Evolutionary conservation across 1,284 basidiomycete species (phyloP).

Genomic region (Microbotryomycetes sp.): DNA sequence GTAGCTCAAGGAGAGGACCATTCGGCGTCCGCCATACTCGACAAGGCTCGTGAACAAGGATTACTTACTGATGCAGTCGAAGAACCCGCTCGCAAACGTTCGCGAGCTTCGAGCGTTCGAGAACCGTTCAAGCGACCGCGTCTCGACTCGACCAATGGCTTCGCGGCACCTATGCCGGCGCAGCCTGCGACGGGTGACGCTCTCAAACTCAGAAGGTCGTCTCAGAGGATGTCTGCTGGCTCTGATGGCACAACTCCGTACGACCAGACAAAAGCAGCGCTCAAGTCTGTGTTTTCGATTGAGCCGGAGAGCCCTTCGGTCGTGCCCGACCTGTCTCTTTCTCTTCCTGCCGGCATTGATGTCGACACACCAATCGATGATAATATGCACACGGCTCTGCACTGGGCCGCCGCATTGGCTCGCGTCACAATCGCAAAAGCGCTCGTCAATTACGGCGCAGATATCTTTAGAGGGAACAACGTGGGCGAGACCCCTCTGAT

Average conservation of each 20-base stretch:
- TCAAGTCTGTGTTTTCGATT: conserved; percentile 28
- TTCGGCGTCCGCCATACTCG: conserved; percentile 67
- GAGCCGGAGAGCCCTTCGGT: conserved; percentile 2
- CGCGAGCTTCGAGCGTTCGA: background rate
- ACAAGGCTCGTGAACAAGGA: conserved; percentile 75
- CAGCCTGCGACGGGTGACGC: background rate
- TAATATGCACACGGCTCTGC: conserved; percentile 87
- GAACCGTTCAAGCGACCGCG: background rate
- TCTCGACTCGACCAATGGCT: background rate
- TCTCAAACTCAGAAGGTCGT: background rate
- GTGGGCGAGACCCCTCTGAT: conserved; percentile 92
- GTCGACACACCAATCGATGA: conserved; percentile 82
- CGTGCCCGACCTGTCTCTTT: conserved; percentile 13
- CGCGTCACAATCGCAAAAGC: conserved; percentile 57
- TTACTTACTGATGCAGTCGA: conserved; percentile 67
- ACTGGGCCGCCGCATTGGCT: conserved; percentile 84
- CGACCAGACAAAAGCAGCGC: background rate
- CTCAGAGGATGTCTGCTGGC: background rate
- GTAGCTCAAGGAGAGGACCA: background rate
- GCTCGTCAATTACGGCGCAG: conserved; percentile 68
- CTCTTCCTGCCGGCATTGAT: conserved; percentile 47
- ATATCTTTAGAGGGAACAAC: conserved; percentile 82
- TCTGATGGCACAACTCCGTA: background rate
- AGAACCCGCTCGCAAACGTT: background rate
- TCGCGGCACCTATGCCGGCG: background rate